Conservation (phyloP, 2,329 filamentous ascomycete species). For the Macrophomina pseudophaseolina region DNA sequence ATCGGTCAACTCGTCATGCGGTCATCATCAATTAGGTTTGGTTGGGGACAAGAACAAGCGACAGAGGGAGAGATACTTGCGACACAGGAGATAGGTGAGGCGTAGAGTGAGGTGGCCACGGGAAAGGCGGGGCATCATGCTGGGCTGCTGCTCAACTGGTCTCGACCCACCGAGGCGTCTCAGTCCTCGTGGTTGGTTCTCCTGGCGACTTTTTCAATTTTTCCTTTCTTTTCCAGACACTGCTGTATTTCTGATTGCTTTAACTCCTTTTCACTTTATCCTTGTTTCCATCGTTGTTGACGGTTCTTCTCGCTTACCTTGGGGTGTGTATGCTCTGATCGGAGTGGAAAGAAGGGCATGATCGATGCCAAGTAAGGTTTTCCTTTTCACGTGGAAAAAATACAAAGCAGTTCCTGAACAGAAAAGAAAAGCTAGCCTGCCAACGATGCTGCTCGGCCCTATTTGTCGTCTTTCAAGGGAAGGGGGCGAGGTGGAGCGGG, state of each 20-base stretch:
- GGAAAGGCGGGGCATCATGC: constrained; percentile 11
- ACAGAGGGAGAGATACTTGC: constrained; percentile 6
- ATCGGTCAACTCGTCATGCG: constrained; percentile 23
- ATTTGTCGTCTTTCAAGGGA: neutral
- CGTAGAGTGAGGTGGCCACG: constrained; percentile 11
- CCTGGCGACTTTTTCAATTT: constrained; percentile 7
- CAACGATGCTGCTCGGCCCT: neutral
- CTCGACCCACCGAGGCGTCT: constrained; percentile 7
- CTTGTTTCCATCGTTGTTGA: constrained; percentile 15
- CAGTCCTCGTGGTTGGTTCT: constrained; percentile 6
- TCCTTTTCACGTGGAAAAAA: constrained; percentile 11
- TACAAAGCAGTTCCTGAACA: constrained; percentile 18
- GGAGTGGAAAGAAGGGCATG: constrained; percentile 15
- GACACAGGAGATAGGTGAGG: neutral
- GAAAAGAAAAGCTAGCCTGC: constrained; percentile 1
- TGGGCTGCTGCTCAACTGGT: constrained; percentile 16
- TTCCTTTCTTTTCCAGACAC: constrained; percentile 21
- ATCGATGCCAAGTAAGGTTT: constrained; percentile 6
- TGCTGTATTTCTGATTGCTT: constrained; percentile 25
- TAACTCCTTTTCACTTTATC: constrained; percentile 13
- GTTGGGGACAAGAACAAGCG: constrained; percentile 10
- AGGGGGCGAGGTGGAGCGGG: neutral
- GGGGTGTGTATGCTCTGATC: constrained; percentile 24
- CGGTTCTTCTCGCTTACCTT: constrained; percentile 12
- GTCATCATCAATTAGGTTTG: constrained; percentile 20